Percentiles rank a stretch among this genome's conserved stretches.
phyloP scores from a whole-genome alignment of 345 rosid genomes.

The Eucalyptus melliodora region DNA sequence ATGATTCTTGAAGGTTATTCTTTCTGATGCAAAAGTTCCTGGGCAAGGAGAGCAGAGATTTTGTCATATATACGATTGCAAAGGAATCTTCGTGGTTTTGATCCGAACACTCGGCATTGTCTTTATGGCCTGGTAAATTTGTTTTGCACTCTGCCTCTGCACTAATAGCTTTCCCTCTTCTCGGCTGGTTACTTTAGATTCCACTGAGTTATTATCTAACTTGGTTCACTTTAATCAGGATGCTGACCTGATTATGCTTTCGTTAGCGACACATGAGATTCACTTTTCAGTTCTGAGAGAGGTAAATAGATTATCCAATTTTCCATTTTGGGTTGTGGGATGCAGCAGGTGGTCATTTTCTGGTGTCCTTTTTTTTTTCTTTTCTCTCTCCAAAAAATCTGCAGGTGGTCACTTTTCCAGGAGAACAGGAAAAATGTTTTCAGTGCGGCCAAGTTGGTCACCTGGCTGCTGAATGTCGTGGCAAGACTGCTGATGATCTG shows the following conservation, averaged over 20 bases:
- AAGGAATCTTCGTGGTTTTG: slow-evolving; percentile 69
- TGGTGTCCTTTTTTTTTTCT: not conserved
- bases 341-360: not conserved
- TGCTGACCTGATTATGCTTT: slow-evolving; percentile 98
- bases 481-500: slow-evolving; percentile 35
- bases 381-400: not conserved
- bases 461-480: slow-evolving; percentile 89
- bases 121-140: slow-evolving; percentile 78
- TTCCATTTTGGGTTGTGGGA: not conserved
- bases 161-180: not conserved
- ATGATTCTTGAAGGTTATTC: slow-evolving; percentile 81
- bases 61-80: slow-evolving; percentile 87
- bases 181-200: not conserved
- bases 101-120: slow-evolving; percentile 94
- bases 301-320: slow-evolving; percentile 17
- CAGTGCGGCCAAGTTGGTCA: slow-evolving; percentile 89
- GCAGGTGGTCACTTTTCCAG: slow-evolving; percentile 78
- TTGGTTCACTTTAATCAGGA: slow-evolving; percentile 38
- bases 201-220: not conserved
- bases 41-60: slow-evolving; percentile 99
- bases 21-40: slow-evolving; percentile 90
- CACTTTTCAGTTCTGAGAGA: slow-evolving; percentile 97
- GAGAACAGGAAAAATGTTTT: slow-evolving; percentile 92
- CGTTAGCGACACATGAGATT: slow-evolving; percentile 94
- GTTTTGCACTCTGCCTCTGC: not conserved